phyloP scores from a whole-genome alignment of 805 yeast genomes.

The Pichia insulana region DNA sequence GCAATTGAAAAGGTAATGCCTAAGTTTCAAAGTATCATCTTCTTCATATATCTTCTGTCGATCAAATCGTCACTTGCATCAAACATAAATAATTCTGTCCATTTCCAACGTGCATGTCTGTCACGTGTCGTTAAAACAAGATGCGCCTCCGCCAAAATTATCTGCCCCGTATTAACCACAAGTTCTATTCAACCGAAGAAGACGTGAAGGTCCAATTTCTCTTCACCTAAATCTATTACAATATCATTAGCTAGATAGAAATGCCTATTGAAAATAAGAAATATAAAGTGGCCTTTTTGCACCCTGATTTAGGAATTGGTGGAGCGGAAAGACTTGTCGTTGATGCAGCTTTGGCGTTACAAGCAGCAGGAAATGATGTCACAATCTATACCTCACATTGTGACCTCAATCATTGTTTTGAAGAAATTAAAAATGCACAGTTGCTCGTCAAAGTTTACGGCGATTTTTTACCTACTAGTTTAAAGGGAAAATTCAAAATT shows the following conservation, averaged over 20 bases:
- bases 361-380: slow-evolving; percentile 45
- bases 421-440: slow-evolving; percentile 59
- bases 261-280: not conserved
- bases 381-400: slow-evolving; percentile 83
- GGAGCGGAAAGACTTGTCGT: slow-evolving; percentile 98
- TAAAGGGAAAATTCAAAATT: slow-evolving; percentile 64
- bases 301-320: slow-evolving; percentile 94
- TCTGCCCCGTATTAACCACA: too few relatives aligned
- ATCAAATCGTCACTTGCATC: too few relatives aligned
- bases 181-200: too few relatives aligned
- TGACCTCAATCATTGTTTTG: slow-evolving; percentile 80
- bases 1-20: too few relatives aligned
- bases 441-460: slow-evolving; percentile 69
- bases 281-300: slow-evolving; percentile 67
- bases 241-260: not conserved
- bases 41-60: too few relatives aligned
- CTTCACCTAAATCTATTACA: too few relatives aligned
- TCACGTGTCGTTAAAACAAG: too few relatives aligned
- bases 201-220: too few relatives aligned
- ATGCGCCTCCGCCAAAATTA: too few relatives aligned
- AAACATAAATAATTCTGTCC: too few relatives aligned
- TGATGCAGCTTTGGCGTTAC: slow-evolving; percentile 86
- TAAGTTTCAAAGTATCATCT: too few relatives aligned
- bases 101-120: too few relatives aligned
- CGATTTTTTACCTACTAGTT: slow-evolving; percentile 68